Base-by-base conservation (phyloP, 768 basidiomycete genomes). In the Saitozyma sp. region DNA sequence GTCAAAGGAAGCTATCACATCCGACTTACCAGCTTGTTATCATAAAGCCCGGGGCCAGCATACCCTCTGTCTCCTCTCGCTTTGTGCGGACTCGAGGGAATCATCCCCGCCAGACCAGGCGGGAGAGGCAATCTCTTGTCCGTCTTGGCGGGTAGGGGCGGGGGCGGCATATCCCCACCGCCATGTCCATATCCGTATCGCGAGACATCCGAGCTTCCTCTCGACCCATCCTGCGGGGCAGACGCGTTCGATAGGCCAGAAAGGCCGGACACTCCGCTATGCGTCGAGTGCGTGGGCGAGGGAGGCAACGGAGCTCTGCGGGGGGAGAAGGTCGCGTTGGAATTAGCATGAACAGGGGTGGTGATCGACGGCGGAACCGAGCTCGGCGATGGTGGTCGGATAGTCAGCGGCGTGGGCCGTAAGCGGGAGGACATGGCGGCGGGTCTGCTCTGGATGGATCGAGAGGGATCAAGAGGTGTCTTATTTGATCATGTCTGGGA, bases 21-120 rank as follows among this genome's bases (percentile, higher is more conserved):
- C 29, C 10, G 54, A 68, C 77, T 62, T 42, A 77, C 77, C 38
- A 79, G 63, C 60, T 74, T 74, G 58, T 77, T 77, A 59, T 79
- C 77, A 57, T 79, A 79, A 13, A 65, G 54, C 13, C 61, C 54
- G 67, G 29, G 68, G 59, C 56, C 62, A 62, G 42, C 56, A 17
- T 41, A 29, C 19, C 54, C 62, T 53, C 52, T 50, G 6, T 45
- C 53, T 20, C 56, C 58, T 14, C 50, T 49, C 14, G 50, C 48
- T 45, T 43, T 58, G 14, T 55, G 51, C 10, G 64, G 60, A 62
- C 64, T 66, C 19, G 45, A 9, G 29, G 60, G 64, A 39, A 54
- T 29, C 3, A 43, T 13, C 11, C 54, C 42, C 19, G 41, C 37
- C 17, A 59, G 19, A 50, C 41, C 45, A 14, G 66, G 63, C 3